These are phyloP conservation scores for Polyrhizophydium stewartii DNA, from an alignment of 371 early-diverging fungal genomes.

Conservation along the genomic window DNA sequence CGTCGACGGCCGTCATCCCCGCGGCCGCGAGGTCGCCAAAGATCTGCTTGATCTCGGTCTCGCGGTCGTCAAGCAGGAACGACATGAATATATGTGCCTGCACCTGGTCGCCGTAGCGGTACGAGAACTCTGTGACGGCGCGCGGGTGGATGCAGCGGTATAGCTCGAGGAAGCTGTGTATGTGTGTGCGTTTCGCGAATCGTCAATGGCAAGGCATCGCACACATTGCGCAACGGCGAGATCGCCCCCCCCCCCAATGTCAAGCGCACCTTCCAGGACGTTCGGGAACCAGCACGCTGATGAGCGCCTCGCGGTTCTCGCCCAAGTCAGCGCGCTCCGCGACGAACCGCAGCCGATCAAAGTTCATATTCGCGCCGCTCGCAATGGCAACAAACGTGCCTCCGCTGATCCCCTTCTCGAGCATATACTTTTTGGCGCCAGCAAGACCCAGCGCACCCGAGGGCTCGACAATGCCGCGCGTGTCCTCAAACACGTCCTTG, in stretches of 20 bases:
- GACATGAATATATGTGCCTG: slow-evolving; percentile 86
- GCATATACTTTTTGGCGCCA: slow-evolving; percentile 78
- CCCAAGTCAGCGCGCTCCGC: slow-evolving; percentile 92
- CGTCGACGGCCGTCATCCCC: slow-evolving; percentile 57
- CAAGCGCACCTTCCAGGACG: slow-evolving; percentile 61
- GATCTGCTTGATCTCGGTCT: slow-evolving; percentile 63
- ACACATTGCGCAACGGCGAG: no score
- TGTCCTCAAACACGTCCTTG: slow-evolving; percentile 96
- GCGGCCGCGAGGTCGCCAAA: slow-evolving; percentile 50
- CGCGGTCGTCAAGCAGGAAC: slow-evolving; percentile 64
- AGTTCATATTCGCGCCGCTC: slow-evolving; percentile 97
- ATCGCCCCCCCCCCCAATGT: background rate
- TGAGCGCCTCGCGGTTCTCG: slow-evolving; percentile 84
- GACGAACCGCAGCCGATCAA: slow-evolving; percentile 92
- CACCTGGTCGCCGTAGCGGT: slow-evolving; percentile 75
- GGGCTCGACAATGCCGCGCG: slow-evolving; percentile 90
- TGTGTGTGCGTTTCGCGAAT: background rate
- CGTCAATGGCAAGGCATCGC: no score
- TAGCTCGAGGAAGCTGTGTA: slow-evolving; percentile 65
- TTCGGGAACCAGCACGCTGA: slow-evolving; percentile 88
- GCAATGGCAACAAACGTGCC: slow-evolving; percentile 71
- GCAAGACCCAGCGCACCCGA: slow-evolving; percentile 90
- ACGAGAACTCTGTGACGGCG: slow-evolving; percentile 87
- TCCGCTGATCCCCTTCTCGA: slow-evolving; percentile 25
- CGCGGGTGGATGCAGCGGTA: slow-evolving; percentile 77